These are phyloP conservation scores for Lathyrus aphaca DNA, from an alignment of 306 rosid species.

Conservation along the genomic window DNA sequence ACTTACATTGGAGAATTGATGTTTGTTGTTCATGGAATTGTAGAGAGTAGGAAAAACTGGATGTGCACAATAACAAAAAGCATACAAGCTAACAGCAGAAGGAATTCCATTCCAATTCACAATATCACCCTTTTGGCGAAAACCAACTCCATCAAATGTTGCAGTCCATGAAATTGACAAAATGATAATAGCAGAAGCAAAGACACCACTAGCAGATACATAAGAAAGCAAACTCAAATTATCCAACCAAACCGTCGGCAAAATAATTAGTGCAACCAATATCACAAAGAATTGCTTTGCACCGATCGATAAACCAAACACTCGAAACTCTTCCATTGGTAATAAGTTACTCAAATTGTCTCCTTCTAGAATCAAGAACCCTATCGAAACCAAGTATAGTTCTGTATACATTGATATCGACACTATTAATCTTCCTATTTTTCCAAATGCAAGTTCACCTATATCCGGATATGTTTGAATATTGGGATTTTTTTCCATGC, in stretches of 20 bases:
- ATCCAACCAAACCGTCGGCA: constrained; percentile 83
- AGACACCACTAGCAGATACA: constrained; percentile 81
- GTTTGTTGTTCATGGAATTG: constrained; percentile 74
- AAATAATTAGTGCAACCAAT: constrained; percentile 55
- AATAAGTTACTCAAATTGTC: constrained; percentile 70
- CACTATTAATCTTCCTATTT: constrained; percentile 54
- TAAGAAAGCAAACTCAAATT: constrained; percentile 72
- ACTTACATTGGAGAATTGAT: constrained; percentile 82
- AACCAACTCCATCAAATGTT: constrained; percentile 60
- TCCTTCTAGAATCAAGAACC: constrained; percentile 81
- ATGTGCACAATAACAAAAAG: constrained; percentile 88
- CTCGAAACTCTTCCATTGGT: constrained; percentile 43
- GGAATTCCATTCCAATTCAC: constrained; percentile 68
- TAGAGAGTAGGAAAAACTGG: constrained; percentile 85
- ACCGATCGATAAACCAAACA: constrained; percentile 49
- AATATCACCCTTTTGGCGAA: constrained; percentile 52
- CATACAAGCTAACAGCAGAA: constrained; percentile 69
- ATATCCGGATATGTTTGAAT: constrained; percentile 74
- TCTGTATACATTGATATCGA: constrained; percentile 66
- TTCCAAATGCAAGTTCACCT: constrained; percentile 79
- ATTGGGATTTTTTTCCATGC: constrained; percentile 66
- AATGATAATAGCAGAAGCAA: constrained; percentile 69
- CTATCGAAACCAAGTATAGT: constrained; percentile 74
- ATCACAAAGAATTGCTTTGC: constrained; percentile 59
- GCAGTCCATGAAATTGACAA: constrained; percentile 68